Conservation (phyloP, 1,284 basidiomycete genomes). For the Phenoliferia sp. region DNA sequence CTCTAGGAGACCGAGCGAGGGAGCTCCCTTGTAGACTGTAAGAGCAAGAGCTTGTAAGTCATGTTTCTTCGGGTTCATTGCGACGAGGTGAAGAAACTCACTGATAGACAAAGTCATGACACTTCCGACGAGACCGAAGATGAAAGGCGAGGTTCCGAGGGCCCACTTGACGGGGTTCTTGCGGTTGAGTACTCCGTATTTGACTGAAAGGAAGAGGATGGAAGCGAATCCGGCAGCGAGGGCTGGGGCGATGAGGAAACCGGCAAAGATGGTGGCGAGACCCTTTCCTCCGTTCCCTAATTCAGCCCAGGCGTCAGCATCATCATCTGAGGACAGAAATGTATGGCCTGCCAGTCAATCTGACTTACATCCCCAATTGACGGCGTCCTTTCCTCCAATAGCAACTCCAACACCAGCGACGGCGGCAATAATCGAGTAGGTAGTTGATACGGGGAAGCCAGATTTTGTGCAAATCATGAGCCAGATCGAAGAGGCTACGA, state of each 20-base stretch:
- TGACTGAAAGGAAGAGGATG: constrained; percentile 46
- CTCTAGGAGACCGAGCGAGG: constrained; percentile 47
- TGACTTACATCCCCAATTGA: constrained; percentile 47
- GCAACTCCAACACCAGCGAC: constrained; percentile 50
- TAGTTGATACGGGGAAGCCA: constrained; percentile 46
- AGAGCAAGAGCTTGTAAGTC: neutral
- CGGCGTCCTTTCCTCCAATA: constrained; percentile 42
- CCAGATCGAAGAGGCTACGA: constrained; percentile 42
- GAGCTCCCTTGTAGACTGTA: constrained; percentile 47
- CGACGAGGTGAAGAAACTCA: constrained; percentile 17
- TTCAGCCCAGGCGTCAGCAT: neutral
- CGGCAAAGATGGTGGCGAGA: constrained; percentile 46
- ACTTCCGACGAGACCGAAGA: constrained; percentile 44
- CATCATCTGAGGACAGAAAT: neutral
- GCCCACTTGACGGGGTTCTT: constrained; percentile 43
- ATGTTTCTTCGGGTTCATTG: too few relatives aligned
- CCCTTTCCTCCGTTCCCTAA: constrained; percentile 45
- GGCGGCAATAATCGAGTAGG: constrained; percentile 44
- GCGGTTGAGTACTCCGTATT: constrained; percentile 43
- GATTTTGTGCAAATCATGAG: constrained; percentile 45
- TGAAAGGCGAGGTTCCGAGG: constrained; percentile 44
- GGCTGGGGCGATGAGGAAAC: constrained; percentile 36
- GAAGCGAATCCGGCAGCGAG: constrained; percentile 46
- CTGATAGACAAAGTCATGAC: constrained; percentile 29
- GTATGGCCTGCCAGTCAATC: neutral